Evolutionary conservation across 129 eudicot genomes (phyloP), one percentile per base, ranked within the genome.

Genomic region (Chrysanthemum makinoi): DNA sequence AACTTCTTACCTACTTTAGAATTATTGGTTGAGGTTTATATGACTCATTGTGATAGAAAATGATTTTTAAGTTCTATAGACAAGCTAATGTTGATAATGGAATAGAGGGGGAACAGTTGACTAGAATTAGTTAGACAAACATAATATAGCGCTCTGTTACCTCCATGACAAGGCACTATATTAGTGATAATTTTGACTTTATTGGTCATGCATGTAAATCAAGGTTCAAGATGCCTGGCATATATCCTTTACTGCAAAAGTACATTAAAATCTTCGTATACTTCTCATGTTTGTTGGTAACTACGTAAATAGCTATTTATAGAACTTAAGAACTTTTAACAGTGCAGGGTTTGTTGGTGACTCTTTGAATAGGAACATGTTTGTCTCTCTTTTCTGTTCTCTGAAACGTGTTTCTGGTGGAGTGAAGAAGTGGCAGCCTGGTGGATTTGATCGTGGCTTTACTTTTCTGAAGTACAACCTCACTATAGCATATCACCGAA

Each of bases 301-400:
- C 6, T 12, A 11, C 43, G 59, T 51, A 49, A n/a, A 58, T 65
- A 62, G 65, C 69, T 4, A 50, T 51, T 66, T 70, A 62, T 78
- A 77, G 84, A 79, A 67, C 84, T 89, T 74, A 80, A 74, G 72
- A 65, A 70, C 76, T 30, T 72, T 80, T 61, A 54, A 68, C 86
- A 80, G 89, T 86, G 86, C 99, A 94, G 99, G 99, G 65, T 94
- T 94, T 77, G 85, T 94, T 49, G 99, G 99, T 73, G 99, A 94
- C 86, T 94, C 99, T 33, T 80, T 94, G 76, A 94, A 90, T 47
- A 86, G 99, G 70, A 94, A 94, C 78, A 94, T 94, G 99, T 94
- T 90, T 79, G 99, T 94, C 62, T 94, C 99, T 35, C 91, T 94
- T 49, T 87, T 83, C 75, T 94, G 99, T 80, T 83, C 97, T 47